Percentiles rank a stretch among this genome's conserved stretches.
Evolutionary conservation across 495 filamentous ascomycete species (phyloP).

Genomic region (Cercophora sp.): DNA sequence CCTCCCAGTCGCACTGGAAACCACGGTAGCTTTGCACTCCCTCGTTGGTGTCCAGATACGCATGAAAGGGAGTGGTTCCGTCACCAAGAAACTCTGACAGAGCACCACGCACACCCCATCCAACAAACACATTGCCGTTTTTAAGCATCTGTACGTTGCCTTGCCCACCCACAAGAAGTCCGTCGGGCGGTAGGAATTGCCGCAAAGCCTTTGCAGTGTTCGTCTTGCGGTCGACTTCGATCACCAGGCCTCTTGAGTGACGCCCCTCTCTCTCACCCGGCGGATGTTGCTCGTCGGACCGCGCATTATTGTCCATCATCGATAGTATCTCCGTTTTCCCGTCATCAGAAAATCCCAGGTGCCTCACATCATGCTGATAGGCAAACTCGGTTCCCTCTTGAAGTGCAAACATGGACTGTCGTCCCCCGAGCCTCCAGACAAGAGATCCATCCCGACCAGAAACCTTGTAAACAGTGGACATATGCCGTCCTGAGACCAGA

Average conservation of each 20-base stretch:
- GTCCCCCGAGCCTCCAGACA: background rate
- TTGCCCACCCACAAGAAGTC: background rate
- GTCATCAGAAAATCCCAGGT: background rate
- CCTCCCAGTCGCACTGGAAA: background rate
- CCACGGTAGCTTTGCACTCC: background rate
- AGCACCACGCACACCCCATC: background rate
- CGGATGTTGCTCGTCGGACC: background rate
- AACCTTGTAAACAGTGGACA: background rate
- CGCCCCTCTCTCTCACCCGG: background rate
- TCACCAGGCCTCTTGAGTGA: background rate
- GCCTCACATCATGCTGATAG: background rate
- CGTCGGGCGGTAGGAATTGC: background rate
- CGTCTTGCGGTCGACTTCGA: background rate
- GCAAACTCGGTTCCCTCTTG: background rate
- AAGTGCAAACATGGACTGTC: background rate
- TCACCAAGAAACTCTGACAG: background rate
- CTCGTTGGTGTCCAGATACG: background rate
- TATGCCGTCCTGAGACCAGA: background rate
- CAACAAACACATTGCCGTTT: background rate
- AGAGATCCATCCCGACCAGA: background rate
- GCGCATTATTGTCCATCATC: background rate
- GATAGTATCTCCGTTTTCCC: background rate
- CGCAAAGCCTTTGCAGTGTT: background rate
- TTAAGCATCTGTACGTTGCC: background rate
- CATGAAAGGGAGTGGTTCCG: background rate